These are phyloP conservation scores for Corylus heterophylla DNA, from an alignment of 306 rosid genomes.

Conservation along the genomic window DNA sequence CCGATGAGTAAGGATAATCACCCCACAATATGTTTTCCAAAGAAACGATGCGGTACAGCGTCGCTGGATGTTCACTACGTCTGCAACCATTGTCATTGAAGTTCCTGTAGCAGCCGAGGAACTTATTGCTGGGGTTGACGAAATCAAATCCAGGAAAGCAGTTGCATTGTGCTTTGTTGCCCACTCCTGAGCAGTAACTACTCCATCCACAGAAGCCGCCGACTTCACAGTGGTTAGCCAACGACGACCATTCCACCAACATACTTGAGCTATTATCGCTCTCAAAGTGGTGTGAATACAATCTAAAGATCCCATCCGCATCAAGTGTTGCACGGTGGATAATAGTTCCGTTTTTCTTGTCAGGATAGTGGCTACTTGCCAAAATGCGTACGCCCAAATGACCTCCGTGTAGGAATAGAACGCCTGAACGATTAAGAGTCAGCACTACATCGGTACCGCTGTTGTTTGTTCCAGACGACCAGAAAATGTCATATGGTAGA, in stretches of 20 bases:
- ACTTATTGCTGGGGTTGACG: not conserved
- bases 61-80: not conserved
- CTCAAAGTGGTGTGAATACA: slow-evolving; percentile 10
- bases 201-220: too few relatives aligned
- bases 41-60: not conserved
- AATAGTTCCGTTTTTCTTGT: not conserved
- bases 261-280: too few relatives aligned
- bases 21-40: not conserved
- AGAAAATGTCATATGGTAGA: not conserved
- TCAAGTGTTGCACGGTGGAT: slow-evolving; percentile 15
- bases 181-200: not conserved
- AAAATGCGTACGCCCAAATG: not conserved
- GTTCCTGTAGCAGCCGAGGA: not conserved
- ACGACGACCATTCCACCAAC: too few relatives aligned
- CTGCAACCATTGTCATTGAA: not conserved
- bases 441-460: accelerated
- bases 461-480: accelerated
- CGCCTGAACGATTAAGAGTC: not conserved
- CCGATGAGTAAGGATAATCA: not conserved
- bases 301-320: not conserved
- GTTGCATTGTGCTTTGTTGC: not conserved
- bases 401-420: not conserved
- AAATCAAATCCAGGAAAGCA: not conserved
- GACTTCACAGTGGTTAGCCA: too few relatives aligned
- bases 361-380: not conserved